Evolutionary conservation across 2,329 filamentous ascomycete species (phyloP), one percentile per base, ranked within the genome.

Genomic region (Pseudogymnoascus sp.): DNA sequence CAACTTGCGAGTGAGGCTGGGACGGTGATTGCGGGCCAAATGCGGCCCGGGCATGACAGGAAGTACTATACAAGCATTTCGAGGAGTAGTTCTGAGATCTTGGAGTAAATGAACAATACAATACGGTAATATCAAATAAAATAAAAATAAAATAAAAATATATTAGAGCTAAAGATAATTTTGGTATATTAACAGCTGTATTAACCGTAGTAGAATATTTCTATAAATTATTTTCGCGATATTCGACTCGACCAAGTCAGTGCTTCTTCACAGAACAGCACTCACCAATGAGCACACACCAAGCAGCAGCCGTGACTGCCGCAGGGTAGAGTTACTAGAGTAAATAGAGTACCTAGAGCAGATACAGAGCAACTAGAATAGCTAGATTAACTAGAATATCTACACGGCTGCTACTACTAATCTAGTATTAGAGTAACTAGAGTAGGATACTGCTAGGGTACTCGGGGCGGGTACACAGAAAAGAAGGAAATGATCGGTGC

Each of bases 401-500:
- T 46, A 28, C 5, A 28, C 5, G 28, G 23, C 28, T 31, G 28
- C 28, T 43, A 46, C 12, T 46, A 23, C 42, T 8, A n/a, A 21
- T 46, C 42, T 25, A 46, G 42, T 25, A 46, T 12, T 49, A 28
- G 14, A 49, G 42, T 49, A 49, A 23, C 11, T 31, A 31, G 28
- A 11, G 28, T 9, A 31, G 28, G 28, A 9, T 31, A 31, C 28
- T 31, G 8, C 28, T 31, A 31, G 8, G 11, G 9, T 16, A 3
- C 18, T 46, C 18, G 18, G 43, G 43, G 43, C 43, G 23, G 43
- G 49, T 56, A 56, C 49, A 9, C 7, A 5, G 11, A n/a, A 12
- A 18, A n/a, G n/a, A 7, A 31, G 49, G 49, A 56, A 56, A 56
- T 56, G 49, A 56, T 56, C 49, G 49, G 49, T 56, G 49, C 49